Conservation (phyloP, 2,329 filamentous ascomycete species). For the Nothomitra cinnamomea region DNA sequence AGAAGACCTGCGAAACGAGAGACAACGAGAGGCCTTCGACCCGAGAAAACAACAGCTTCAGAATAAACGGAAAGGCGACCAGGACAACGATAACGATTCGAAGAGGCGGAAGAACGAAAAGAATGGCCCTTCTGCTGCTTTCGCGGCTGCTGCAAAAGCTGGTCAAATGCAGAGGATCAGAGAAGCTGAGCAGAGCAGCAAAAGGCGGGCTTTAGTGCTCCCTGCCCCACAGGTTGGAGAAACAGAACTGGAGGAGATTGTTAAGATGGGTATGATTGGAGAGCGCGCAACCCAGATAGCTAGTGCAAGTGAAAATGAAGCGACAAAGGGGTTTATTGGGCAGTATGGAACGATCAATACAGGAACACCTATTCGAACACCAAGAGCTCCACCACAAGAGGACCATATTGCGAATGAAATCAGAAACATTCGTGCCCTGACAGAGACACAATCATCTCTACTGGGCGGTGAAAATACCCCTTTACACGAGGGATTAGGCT, state of each 20-base stretch:
- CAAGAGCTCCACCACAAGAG: slow-evolving; percentile 77
- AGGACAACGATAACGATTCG: slow-evolving; percentile 58
- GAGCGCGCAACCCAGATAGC: slow-evolving; percentile 67
- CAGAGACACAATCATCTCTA: slow-evolving; percentile 83
- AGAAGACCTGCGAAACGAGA: slow-evolving; percentile 66
- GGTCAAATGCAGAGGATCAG: slow-evolving; percentile 88
- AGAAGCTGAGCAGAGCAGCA: slow-evolving; percentile 93
- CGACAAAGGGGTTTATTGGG: slow-evolving; percentile 70
- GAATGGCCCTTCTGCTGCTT: slow-evolving; percentile 56
- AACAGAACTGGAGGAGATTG: slow-evolving; percentile 85
- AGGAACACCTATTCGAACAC: slow-evolving; percentile 78
- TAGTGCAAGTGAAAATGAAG: slow-evolving; percentile 62
- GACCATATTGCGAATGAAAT: slow-evolving; percentile 96
- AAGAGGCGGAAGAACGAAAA: slow-evolving; percentile 87
- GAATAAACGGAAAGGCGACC: slow-evolving; percentile 85
- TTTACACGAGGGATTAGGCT: slow-evolving; percentile 61
- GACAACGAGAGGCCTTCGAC: slow-evolving; percentile 70
- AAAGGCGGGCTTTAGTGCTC: slow-evolving; percentile 64
- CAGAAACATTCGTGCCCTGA: slow-evolving; percentile 78
- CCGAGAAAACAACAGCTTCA: slow-evolving; percentile 80
- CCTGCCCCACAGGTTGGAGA: slow-evolving; percentile 87
- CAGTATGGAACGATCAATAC: slow-evolving; percentile 72
- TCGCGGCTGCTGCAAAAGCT: slow-evolving; percentile 78
- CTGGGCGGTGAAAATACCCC: slow-evolving; percentile 89
- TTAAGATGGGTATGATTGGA: slow-evolving; percentile 94